Conservation (phyloP, 1,284 basidiomycete genomes). For the Ganoderma leucocontextum region DNA sequence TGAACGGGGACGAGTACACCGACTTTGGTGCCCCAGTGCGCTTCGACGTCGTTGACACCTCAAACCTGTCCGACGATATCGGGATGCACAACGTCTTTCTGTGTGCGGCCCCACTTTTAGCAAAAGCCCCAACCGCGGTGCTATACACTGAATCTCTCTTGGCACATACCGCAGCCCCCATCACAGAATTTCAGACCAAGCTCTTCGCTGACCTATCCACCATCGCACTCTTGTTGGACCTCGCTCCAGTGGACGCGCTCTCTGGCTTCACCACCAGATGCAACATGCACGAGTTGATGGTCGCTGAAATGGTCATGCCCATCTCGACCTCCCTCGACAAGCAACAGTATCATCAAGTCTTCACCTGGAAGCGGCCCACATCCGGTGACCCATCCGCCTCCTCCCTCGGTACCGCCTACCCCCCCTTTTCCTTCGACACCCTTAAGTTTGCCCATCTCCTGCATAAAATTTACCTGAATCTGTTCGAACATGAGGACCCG, state of each 20-base stretch:
- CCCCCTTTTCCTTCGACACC: constrained; percentile 39
- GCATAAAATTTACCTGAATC: constrained; percentile 53
- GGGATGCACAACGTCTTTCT: constrained; percentile 60
- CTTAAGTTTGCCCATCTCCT: constrained; percentile 51
- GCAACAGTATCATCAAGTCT: constrained; percentile 52
- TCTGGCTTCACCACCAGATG: constrained; percentile 52
- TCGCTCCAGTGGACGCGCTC: constrained; percentile 50
- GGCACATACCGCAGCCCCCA: constrained; percentile 37
- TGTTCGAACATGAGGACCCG: constrained; percentile 54
- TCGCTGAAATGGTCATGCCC: constrained; percentile 9
- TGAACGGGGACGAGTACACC: constrained; percentile 43
- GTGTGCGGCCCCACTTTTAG: constrained; percentile 48
- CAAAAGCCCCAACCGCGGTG: constrained; percentile 38
- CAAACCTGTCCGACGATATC: constrained; percentile 58
- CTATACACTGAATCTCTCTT: constrained; percentile 55
- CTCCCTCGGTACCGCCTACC: neutral
- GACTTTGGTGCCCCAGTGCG: constrained; percentile 43
- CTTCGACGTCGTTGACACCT: constrained; percentile 65
- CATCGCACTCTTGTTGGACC: constrained; percentile 50
- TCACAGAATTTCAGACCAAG: constrained; percentile 43
- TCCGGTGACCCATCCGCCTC: constrained; percentile 39
- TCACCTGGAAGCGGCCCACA: constrained; percentile 51
- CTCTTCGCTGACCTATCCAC: constrained; percentile 50
- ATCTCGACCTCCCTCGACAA: neutral
- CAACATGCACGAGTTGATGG: constrained; percentile 51